A percentile compares a stretch with the other conserved stretches of the same genome.
These are phyloP conservation scores for Mycogone perniciosa DNA, from an alignment of 2,329 filamentous ascomycete genomes.

Conservation along the genomic window DNA sequence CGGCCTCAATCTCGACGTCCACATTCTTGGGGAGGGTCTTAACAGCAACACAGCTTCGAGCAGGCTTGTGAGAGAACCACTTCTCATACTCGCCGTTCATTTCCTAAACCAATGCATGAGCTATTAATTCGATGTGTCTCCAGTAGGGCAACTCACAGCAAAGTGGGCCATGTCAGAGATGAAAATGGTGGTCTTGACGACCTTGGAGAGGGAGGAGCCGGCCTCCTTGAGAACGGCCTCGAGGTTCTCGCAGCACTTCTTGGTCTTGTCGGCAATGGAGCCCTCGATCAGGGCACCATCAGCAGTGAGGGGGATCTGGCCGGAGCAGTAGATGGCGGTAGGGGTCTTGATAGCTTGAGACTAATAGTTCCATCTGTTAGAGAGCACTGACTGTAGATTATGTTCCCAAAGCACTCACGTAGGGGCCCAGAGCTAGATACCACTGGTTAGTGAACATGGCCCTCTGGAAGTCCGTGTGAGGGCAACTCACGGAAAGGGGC, in stretches of 20 bases:
- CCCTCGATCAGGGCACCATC: conserved; percentile 51
- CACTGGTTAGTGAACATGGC: not conserved
- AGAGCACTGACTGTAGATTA: not conserved
- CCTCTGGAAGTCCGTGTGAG: not conserved
- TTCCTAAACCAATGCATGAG: conserved; percentile 33
- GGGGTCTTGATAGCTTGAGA: conserved; percentile 63
- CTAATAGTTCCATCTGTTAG: conserved; percentile 28
- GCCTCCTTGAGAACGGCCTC: conserved; percentile 76
- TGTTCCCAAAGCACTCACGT: conserved; percentile 40
- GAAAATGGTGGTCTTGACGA: conserved; percentile 92
- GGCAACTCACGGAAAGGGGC: conserved; percentile 49
- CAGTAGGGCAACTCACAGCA: conserved; percentile 38
- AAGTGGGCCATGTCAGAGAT: conserved; percentile 88
- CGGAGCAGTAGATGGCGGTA: conserved; percentile 60
- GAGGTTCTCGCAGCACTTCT: conserved; percentile 66
- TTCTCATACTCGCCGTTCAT: conserved; percentile 85
- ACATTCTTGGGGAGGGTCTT: conserved; percentile 83
- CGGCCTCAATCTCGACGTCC: conserved; percentile 84
- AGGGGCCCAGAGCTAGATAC: conserved; percentile 52
- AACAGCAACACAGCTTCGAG: conserved; percentile 84
- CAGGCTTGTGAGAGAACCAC: conserved; percentile 77
- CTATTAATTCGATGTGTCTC: not conserved
- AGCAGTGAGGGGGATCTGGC: conserved; percentile 63
- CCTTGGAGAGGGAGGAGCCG: conserved; percentile 67
- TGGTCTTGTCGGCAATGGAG: conserved; percentile 57